phyloP scores from a whole-genome alignment of 2,329 filamentous ascomycete species.

The Pochonia chlamydosporia region DNA sequence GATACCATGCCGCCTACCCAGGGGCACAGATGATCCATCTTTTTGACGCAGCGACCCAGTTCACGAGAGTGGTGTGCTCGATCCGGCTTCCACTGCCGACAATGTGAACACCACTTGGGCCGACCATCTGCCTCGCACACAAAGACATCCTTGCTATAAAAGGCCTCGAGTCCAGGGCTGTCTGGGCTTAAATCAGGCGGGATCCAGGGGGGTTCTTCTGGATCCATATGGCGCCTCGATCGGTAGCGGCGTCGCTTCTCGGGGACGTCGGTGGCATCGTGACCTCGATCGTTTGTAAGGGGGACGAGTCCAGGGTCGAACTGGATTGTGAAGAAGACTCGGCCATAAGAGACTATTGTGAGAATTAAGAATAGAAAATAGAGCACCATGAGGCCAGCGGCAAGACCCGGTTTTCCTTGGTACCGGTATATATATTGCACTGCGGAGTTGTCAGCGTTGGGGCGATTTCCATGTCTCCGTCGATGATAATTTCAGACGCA shows the following conservation, averaged over 20 bases:
- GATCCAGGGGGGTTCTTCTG: conserved; percentile 24
- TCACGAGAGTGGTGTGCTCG: conserved; percentile 83
- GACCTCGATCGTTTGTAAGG: conserved; percentile 35
- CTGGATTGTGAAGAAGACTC: conserved; percentile 63
- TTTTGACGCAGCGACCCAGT: conserved; percentile 71
- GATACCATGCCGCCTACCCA: conserved; percentile 93
- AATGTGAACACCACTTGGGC: conserved; percentile 82
- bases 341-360: conserved; percentile 62
- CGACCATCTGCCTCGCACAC: conserved; percentile 76
- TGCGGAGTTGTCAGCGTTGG: conserved; percentile 4
- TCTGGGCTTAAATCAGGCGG: conserved; percentile 47
- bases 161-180: conserved; percentile 63
- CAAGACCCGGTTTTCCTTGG: conserved; percentile 46
- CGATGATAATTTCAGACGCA: no score
- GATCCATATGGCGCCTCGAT: conserved; percentile 13
- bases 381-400: conserved; percentile 63
- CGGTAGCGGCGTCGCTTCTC: conserved; percentile 9
- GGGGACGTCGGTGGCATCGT: conserved; percentile 19
- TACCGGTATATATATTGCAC: conserved; percentile 64
- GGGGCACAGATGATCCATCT: conserved; percentile 95
- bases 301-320: conserved; percentile 70
- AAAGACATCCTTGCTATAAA: conserved; percentile 80
- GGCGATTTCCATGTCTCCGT: no score
- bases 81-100: conserved; percentile 83
- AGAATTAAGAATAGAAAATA: conserved; percentile 68